Conservation (phyloP, 148 eudicot genomes). For the Spergularia marina region DNA sequence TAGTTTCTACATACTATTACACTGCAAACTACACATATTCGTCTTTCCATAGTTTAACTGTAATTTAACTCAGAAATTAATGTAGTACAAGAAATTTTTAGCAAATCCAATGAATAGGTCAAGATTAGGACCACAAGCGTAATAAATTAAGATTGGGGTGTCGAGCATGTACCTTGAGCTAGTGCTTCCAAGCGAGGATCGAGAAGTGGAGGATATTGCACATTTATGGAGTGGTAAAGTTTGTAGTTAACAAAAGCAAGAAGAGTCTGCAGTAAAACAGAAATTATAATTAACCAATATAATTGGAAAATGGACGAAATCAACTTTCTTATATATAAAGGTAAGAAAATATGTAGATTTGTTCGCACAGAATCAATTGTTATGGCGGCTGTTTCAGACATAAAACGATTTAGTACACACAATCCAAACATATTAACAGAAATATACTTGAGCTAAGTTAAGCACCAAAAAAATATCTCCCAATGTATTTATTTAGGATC, state of each 20-base stretch:
- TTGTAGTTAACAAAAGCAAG: slow-evolving; percentile 73
- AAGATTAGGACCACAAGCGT: slow-evolving; percentile 1
- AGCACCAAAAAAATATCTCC: background rate
- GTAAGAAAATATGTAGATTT: background rate
- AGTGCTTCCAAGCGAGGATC: slow-evolving; percentile 85
- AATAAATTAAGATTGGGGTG: background rate
- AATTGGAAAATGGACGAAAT: background rate
- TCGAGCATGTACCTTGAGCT: slow-evolving; percentile 56
- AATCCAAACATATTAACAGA: background rate
- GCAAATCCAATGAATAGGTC: background rate
- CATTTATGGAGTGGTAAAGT: slow-evolving; percentile 68
- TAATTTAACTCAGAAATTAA: background rate
- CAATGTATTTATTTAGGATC: background rate
- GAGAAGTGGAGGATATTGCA: slow-evolving; percentile 87
- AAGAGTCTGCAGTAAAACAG: slow-evolving; percentile 59
- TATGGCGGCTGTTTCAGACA: background rate
- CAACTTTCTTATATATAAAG: background rate
- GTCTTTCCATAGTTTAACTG: background rate
- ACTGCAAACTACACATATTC: background rate
- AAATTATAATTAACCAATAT: background rate
- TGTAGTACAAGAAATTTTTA: background rate
- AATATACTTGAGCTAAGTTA: background rate
- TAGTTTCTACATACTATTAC: too few species aligned
- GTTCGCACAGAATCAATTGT: background rate
- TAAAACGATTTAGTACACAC: background rate